Percentiles rank a stretch among this genome's conserved stretches.
These are phyloP conservation scores for Monilinia fructicola DNA, from an alignment of 2,329 filamentous ascomycete genomes.

Conservation along the genomic window DNA sequence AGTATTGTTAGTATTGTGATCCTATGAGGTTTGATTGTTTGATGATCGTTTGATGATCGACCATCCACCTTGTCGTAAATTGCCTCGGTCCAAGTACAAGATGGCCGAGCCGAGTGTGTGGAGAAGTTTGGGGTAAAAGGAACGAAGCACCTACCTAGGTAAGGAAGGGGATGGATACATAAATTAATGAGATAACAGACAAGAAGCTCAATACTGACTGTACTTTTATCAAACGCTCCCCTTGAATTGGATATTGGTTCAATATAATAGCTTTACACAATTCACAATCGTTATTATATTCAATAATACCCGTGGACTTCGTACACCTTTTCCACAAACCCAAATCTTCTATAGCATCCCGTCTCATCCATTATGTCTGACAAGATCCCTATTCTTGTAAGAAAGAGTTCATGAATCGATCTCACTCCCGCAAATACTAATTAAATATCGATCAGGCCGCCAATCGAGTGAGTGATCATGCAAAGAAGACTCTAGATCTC, in stretches of 20 bases:
- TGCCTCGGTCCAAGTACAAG: constrained; percentile 29
- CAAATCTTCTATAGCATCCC: neutral
- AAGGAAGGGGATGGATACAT: neutral
- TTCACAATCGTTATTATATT: neutral
- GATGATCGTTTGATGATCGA: neutral
- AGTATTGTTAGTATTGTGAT: neutral
- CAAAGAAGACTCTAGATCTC: constrained; percentile 79
- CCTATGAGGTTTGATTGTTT: neutral
- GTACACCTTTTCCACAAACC: neutral
- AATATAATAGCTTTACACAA: neutral
- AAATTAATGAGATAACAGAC: neutral
- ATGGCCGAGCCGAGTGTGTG: constrained; percentile 28
- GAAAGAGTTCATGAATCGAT: constrained; percentile 34
- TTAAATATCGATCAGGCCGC: constrained; percentile 33
- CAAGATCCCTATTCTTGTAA: constrained; percentile 50
- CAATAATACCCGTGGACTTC: neutral
- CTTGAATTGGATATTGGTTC: neutral
- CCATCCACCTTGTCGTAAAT: constrained; percentile 3
- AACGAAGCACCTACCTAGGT: neutral
- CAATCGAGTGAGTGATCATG: constrained; percentile 71
- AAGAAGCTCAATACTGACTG: neutral
- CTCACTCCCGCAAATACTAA: constrained; percentile 27
- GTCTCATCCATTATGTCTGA: constrained; percentile 44
- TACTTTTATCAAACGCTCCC: neutral
- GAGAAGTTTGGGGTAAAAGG: constrained; percentile 29